phyloP scores from a whole-genome alignment of 2,329 filamentous ascomycete species.

The Stachybotrys echinatus region DNA sequence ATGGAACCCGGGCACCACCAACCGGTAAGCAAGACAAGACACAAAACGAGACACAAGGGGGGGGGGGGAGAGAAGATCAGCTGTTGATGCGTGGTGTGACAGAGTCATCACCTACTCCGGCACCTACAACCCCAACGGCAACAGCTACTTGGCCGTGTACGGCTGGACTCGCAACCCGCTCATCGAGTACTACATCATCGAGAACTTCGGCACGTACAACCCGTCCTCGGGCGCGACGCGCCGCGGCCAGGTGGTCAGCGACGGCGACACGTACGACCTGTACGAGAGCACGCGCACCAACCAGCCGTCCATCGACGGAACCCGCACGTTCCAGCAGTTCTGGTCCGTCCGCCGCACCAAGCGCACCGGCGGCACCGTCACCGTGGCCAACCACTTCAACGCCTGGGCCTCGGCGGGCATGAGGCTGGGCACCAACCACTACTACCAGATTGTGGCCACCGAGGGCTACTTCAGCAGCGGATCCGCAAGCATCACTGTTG shows the following conservation, averaged over 20 bases:
- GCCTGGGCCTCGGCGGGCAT: constrained; percentile 46
- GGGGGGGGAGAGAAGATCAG: neutral
- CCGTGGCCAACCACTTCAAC: constrained; percentile 43
- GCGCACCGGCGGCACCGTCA: constrained; percentile 44
- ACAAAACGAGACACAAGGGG: neutral
- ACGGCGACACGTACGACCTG: constrained; percentile 32
- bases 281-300: constrained; percentile 30
- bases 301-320: constrained; percentile 43
- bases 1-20: constrained; percentile 42
- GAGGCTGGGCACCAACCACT: constrained; percentile 35
- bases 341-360: constrained; percentile 46
- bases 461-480: constrained; percentile 49
- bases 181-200: constrained; percentile 33
- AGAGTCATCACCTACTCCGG: constrained; percentile 1
- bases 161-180: constrained; percentile 32
- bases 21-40: constrained; percentile 13
- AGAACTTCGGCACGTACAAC: constrained; percentile 31
- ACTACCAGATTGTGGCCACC: constrained; percentile 51
- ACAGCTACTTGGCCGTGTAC: constrained; percentile 32
- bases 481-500: constrained; percentile 40
- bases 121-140: constrained; percentile 21
- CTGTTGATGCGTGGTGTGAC: neutral
- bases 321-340: constrained; percentile 46
- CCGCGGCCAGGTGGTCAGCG: constrained; percentile 27
- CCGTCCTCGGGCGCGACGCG: constrained; percentile 24